Percentiles rank a stretch among this genome's conserved stretches.
These are phyloP conservation scores for Misopates orontium DNA, from an alignment of 257 asterid species.

Conservation along the genomic window DNA sequence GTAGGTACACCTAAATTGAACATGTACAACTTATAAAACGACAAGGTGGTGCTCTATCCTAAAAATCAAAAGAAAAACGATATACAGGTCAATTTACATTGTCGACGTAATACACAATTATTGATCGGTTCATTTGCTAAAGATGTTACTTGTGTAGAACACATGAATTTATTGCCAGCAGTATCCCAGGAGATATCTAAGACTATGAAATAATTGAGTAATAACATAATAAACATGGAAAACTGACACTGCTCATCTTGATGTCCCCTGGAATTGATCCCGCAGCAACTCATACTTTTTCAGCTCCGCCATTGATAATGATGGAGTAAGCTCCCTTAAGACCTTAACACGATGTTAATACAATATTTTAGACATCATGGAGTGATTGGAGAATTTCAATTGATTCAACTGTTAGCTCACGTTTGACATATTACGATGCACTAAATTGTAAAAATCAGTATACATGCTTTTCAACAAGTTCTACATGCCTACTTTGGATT, in stretches of 20 bases:
- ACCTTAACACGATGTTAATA: conserved; percentile 52
- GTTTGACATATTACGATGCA: not conserved
- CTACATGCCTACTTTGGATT: not conserved
- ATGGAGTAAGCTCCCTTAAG: conserved; percentile 77
- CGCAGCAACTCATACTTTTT: conserved; percentile 76
- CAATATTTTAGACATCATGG: conserved; percentile 20
- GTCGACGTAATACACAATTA: no score
- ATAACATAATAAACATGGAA: not conserved
- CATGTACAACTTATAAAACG: no score
- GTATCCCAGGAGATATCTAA: not conserved
- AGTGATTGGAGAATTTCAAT: not conserved
- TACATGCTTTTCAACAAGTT: not conserved
- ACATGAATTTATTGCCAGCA: not conserved
- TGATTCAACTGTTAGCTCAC: not conserved
- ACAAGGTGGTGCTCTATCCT: no score
- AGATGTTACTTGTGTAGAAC: no score
- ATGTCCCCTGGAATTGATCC: conserved; percentile 80
- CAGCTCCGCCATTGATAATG: conserved; percentile 87
- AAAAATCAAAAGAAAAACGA: no score
- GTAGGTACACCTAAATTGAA: no score
- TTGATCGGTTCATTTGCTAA: no score
- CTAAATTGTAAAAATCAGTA: not conserved
- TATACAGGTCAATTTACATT: no score
- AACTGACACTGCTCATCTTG: conserved; percentile 39
- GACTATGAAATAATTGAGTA: conserved; percentile 12